Conservation (phyloP, 2,329 filamentous ascomycete genomes). For the Ceratocystis lukuohia region DNA sequence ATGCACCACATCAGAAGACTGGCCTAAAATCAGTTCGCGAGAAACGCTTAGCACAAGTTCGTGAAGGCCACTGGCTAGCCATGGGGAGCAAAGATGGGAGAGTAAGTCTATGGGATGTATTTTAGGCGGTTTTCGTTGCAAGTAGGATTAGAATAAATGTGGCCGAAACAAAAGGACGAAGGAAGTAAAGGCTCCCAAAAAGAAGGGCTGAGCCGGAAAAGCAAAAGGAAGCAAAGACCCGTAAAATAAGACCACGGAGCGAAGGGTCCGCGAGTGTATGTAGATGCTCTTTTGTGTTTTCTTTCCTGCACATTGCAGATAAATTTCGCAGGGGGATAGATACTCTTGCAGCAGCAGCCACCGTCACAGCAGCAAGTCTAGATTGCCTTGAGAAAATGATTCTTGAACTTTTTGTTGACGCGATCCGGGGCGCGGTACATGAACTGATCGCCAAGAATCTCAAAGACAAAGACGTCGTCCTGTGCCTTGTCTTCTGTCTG, state of each 20-base stretch:
- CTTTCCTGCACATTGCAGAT: too few relatives aligned
- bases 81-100: slow-evolving; percentile 91
- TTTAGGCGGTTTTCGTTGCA: slow-evolving; percentile 32
- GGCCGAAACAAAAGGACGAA: too few relatives aligned
- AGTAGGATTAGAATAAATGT: too few relatives aligned
- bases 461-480: slow-evolving; percentile 50
- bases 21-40: slow-evolving; percentile 39
- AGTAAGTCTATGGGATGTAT: slow-evolving; percentile 91
- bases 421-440: slow-evolving; percentile 69
- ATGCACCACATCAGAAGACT: slow-evolving; percentile 15
- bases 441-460: slow-evolving; percentile 79
- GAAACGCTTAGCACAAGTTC: slow-evolving; percentile 49
- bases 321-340: too few relatives aligned
- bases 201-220: too few relatives aligned
- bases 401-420: slow-evolving; percentile 83
- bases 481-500: background rate
- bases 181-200: too few relatives aligned
- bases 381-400: slow-evolving; percentile 61
- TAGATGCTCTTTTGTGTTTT: background rate
- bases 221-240: background rate
- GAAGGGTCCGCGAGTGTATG: background rate
- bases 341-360: too few relatives aligned
- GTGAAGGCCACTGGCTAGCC: slow-evolving; percentile 72
- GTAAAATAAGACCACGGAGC: background rate
- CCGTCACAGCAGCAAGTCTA: slow-evolving; percentile 31